Conservation (phyloP, 2,329 filamentous ascomycete genomes). For the Aspergillus sp. region DNA sequence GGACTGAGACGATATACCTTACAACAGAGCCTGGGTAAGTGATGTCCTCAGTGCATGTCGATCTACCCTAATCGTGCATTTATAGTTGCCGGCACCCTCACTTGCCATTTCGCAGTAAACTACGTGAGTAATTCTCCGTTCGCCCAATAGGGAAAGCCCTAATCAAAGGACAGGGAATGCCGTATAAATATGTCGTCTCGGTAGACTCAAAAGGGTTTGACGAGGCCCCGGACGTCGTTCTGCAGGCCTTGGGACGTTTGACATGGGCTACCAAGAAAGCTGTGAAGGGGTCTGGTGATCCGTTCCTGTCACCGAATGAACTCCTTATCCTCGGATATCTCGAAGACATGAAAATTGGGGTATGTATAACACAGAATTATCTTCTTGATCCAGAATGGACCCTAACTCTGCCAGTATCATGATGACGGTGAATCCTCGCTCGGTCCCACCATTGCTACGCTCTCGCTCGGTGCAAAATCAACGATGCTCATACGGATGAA, state of each 20-base stretch:
- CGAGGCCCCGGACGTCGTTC: slow-evolving; percentile 42
- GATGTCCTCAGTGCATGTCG: not conserved
- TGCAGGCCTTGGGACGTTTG: slow-evolving; percentile 47
- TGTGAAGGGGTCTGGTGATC: slow-evolving; percentile 24
- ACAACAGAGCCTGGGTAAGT: slow-evolving; percentile 32
- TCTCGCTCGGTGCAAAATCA: slow-evolving; percentile 52
- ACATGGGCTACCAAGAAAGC: slow-evolving; percentile 52
- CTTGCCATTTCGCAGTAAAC: slow-evolving; percentile 49
- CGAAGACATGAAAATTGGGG: slow-evolving; percentile 52
- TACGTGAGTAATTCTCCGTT: slow-evolving; percentile 33
- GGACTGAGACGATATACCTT: slow-evolving; percentile 45
- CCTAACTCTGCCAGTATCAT: slow-evolving; percentile 44
- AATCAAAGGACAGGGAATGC: slow-evolving; percentile 46
- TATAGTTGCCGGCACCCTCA: slow-evolving; percentile 37
- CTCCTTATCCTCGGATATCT: slow-evolving; percentile 56
- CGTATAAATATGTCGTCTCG: slow-evolving; percentile 58
- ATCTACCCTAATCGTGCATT: not conserved
- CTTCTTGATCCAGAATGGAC: too few relatives aligned
- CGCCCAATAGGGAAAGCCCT: not conserved
- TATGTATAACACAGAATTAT: slow-evolving; percentile 22
- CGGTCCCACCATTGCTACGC: slow-evolving; percentile 54
- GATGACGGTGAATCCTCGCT: slow-evolving; percentile 58
- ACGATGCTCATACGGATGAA: slow-evolving; percentile 58
- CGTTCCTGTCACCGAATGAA: slow-evolving; percentile 51
- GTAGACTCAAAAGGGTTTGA: slow-evolving; percentile 44